Evolutionary conservation across 2,329 filamentous ascomycete species (phyloP).

Genomic region (Calonectria pteridis): DNA sequence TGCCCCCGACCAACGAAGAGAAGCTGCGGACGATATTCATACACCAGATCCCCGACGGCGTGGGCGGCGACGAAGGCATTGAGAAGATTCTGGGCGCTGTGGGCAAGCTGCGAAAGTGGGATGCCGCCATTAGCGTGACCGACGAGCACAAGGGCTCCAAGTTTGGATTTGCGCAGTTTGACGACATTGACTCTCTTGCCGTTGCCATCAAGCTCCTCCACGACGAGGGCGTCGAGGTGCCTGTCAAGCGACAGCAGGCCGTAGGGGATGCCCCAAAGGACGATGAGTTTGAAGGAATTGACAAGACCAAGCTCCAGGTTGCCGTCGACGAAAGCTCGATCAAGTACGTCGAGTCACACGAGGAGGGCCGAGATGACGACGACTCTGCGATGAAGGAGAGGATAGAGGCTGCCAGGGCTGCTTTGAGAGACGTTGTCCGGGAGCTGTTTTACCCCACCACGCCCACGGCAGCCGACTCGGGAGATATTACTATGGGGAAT

Average conservation of each 20-base stretch:
- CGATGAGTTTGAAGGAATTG: constrained; percentile 66
- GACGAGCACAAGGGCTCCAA: constrained; percentile 82
- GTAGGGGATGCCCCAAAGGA: constrained; percentile 58
- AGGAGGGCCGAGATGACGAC: constrained; percentile 76
- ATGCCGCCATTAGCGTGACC: constrained; percentile 72
- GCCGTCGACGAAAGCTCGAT: constrained; percentile 85
- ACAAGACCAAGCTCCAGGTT: constrained; percentile 79
- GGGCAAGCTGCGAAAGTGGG: constrained; percentile 87
- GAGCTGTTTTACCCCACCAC: constrained; percentile 78
- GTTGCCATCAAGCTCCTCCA: constrained; percentile 87
- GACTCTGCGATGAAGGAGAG: constrained; percentile 74
- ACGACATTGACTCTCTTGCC: constrained; percentile 88
- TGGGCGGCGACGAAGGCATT: constrained; percentile 81
- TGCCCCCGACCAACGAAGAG: constrained; percentile 90
- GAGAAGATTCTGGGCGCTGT: constrained; percentile 83
- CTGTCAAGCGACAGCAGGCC: constrained; percentile 78
- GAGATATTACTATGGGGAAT: constrained; percentile 79
- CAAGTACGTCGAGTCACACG: constrained; percentile 88
- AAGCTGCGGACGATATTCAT: constrained; percentile 93
- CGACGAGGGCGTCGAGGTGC: constrained; percentile 85
- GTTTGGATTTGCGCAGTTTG: constrained; percentile 97
- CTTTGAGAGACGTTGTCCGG: constrained; percentile 76
- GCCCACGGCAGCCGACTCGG: constrained; percentile 59
- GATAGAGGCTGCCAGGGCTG: constrained; percentile 75
- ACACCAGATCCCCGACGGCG: constrained; percentile 83